phyloP scores from a whole-genome alignment of 495 filamentous ascomycete genomes.

The Penicillium canescens region DNA sequence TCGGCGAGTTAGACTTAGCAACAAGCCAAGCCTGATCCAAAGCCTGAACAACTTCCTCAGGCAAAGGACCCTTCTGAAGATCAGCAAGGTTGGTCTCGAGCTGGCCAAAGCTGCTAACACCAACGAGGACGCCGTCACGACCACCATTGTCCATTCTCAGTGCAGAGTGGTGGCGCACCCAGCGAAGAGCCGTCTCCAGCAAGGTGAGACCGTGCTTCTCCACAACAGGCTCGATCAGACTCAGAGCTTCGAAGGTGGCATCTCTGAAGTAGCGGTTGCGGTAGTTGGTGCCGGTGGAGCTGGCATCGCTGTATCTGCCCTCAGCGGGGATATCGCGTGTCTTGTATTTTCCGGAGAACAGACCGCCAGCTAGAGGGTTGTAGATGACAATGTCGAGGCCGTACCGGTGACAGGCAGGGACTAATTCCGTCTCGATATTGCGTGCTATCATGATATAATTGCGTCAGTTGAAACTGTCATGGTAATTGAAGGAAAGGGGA shows the following conservation, averaged over 20 bases:
- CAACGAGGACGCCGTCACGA: constrained; percentile 77
- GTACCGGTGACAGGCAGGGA: constrained; percentile 79
- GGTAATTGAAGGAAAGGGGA: not conserved
- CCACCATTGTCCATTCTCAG: constrained; percentile 73
- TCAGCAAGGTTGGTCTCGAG: constrained; percentile 73
- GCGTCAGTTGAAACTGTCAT: constrained; percentile 43
- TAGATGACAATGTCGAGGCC: constrained; percentile 89
- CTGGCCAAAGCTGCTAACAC: constrained; percentile 73
- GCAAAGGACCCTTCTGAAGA: constrained; percentile 84
- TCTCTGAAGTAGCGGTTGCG: constrained; percentile 81
- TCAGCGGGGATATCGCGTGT: constrained; percentile 62
- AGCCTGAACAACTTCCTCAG: constrained; percentile 76
- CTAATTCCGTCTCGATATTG: constrained; percentile 75
- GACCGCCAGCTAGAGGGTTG: constrained; percentile 82
- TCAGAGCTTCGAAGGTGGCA: constrained; percentile 72
- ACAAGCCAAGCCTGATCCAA: constrained; percentile 74
- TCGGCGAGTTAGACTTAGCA: constrained; percentile 62
- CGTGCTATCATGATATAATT: constrained; percentile 50
- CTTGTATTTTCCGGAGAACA: constrained; percentile 87
- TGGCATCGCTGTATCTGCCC: constrained; percentile 69
- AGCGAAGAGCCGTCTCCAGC: constrained; percentile 81
- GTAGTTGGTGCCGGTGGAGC: constrained; percentile 60
- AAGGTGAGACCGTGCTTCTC: constrained; percentile 75
- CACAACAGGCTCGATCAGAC: constrained; percentile 69
- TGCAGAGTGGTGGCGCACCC: constrained; percentile 78